A percentile compares a stretch with the other conserved stretches of the same genome.
Evolutionary conservation across 768 basidiomycete genomes (phyloP).

Genomic region (Amanita subjunquillea): DNA sequence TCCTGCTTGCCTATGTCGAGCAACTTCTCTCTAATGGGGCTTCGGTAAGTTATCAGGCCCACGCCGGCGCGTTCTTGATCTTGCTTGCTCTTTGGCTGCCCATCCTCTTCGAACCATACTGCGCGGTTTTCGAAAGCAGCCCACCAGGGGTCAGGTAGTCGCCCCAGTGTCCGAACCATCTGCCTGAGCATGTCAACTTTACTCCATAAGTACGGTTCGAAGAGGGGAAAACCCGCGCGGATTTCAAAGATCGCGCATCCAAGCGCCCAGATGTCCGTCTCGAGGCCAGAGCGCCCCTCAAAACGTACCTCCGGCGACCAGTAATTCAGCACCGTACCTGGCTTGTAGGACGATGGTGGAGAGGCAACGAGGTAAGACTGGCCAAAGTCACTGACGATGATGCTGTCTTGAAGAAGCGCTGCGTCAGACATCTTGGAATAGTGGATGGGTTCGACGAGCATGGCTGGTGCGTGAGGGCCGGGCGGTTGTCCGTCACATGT

Average conservation of each 20-base stretch:
- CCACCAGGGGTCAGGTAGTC: constrained; percentile 34
- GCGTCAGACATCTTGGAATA: constrained; percentile 8
- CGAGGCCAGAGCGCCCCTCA: constrained; percentile 15
- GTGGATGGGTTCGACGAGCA: background rate
- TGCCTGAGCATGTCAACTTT: constrained; percentile 20
- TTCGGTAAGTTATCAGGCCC: constrained; percentile 10
- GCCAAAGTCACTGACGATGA: constrained; percentile 27
- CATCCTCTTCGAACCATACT: constrained; percentile 27
- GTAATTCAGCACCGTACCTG: constrained; percentile 22
- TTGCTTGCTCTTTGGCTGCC: constrained; percentile 18
- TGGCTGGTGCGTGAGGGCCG: background rate
- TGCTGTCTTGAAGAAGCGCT: constrained; percentile 20
- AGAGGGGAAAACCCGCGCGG: constrained; percentile 29
- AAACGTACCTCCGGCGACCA: constrained; percentile 25
- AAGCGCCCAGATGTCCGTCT: constrained; percentile 29
- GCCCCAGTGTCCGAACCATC: constrained; percentile 26
- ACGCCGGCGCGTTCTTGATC: constrained; percentile 14
- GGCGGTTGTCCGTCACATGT: background rate
- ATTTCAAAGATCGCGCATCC: constrained; percentile 33
- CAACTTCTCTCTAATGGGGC: background rate
- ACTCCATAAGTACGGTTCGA: constrained; percentile 24
- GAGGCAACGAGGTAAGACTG: constrained; percentile 18
- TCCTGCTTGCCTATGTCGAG: background rate
- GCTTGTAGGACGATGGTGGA: constrained; percentile 19
- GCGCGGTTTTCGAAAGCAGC: constrained; percentile 16